phyloP scores from a whole-genome alignment of 495 filamentous ascomycete genomes.

The Aspergillus kassunensis region DNA sequence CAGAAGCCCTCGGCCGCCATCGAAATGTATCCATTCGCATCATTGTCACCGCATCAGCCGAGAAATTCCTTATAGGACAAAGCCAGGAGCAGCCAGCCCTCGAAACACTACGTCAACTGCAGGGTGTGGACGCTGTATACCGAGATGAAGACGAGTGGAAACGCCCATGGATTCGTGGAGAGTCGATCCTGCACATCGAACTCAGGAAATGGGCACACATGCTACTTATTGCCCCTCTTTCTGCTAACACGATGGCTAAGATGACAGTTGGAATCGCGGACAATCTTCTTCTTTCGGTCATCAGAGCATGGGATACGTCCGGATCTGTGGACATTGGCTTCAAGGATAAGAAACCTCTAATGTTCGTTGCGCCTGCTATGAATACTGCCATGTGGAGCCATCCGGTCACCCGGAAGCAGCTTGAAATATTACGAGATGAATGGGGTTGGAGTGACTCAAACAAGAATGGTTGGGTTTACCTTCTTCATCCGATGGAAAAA shows the following conservation, averaged over 20 bases:
- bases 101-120: slow-evolving; percentile 42
- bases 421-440: slow-evolving; percentile 65
- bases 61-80: slow-evolving; percentile 67
- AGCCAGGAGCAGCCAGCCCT: slow-evolving; percentile 63
- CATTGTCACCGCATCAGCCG: slow-evolving; percentile 67
- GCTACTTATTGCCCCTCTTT: slow-evolving; percentile 73
- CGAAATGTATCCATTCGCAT: slow-evolving; percentile 69
- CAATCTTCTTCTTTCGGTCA: slow-evolving; percentile 63
- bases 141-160: slow-evolving; percentile 77
- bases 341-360: slow-evolving; percentile 22
- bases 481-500: slow-evolving; percentile 67
- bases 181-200: slow-evolving; percentile 78
- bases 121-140: slow-evolving; percentile 69
- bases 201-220: slow-evolving; percentile 75
- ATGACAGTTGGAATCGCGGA: slow-evolving; percentile 64
- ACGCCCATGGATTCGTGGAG: slow-evolving; percentile 60
- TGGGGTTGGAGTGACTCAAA: slow-evolving; percentile 53
- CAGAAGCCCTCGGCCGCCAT: slow-evolving; percentile 50
- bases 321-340: slow-evolving; percentile 48
- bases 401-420: slow-evolving; percentile 69
- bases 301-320: slow-evolving; percentile 86
- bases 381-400: slow-evolving; percentile 91
- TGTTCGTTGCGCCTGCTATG: slow-evolving; percentile 60
- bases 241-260: slow-evolving; percentile 79
- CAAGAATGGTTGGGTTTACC: slow-evolving; percentile 67